phyloP scores from a whole-genome alignment of 352 stramenopile genomes.

The Globisporangium lucens region DNA sequence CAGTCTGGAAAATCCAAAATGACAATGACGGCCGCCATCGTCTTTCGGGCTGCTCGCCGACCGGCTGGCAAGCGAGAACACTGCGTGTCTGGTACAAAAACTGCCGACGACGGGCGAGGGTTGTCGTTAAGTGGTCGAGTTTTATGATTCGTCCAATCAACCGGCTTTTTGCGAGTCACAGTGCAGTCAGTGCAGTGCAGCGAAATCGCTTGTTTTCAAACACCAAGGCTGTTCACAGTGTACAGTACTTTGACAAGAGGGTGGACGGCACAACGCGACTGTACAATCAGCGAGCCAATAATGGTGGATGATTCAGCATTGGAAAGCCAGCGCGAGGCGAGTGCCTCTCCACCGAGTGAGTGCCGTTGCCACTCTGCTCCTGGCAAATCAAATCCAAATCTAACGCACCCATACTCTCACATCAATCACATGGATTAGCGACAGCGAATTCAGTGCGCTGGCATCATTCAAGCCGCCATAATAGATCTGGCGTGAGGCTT shows the following conservation, averaged over 20 bases:
- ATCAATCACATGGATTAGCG: not conserved
- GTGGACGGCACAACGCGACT: not conserved
- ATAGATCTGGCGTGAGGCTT: not conserved
- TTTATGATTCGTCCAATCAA: not conserved
- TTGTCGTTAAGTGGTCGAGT: constrained; percentile 1
- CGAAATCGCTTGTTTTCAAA: not conserved
- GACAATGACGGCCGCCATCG: not conserved
- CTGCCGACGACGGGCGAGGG: not conserved
- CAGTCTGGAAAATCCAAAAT: not conserved
- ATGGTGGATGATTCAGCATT: not conserved
- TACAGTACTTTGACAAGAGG: not conserved
- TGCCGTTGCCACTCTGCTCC: not conserved
- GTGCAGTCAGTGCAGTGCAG: too few species aligned
- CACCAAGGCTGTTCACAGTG: not conserved
- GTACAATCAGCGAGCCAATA: not conserved
- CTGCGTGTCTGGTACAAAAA: not conserved
- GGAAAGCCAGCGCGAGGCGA: not conserved
- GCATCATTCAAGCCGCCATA: not conserved
- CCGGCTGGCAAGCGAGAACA: not conserved
- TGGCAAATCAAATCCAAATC: not conserved
- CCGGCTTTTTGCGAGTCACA: not conserved
- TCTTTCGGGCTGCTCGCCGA: not conserved
- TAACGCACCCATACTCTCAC: not conserved
- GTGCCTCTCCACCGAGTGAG: not conserved
- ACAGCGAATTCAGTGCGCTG: not conserved